phyloP scores from a whole-genome alignment of 371 early-diverging fungal genomes.

The Mucor indicus region DNA sequence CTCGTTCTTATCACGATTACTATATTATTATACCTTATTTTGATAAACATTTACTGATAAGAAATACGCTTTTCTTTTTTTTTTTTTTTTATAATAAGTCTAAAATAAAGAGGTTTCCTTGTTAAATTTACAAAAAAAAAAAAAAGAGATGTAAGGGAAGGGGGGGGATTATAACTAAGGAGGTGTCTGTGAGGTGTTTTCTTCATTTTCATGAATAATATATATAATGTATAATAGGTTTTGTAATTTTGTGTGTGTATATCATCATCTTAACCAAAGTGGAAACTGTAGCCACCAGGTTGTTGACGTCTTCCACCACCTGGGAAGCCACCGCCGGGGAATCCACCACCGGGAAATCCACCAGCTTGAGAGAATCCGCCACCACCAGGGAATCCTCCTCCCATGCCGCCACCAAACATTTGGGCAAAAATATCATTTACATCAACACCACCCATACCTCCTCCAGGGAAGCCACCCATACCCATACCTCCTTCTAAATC shows the following conservation, averaged over 20 bases:
- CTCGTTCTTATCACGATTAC: too few relatives aligned
- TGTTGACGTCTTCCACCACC: conserved; percentile 29
- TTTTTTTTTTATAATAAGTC: too few relatives aligned
- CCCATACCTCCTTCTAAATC: conserved; percentile 71
- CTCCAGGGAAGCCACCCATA: conserved; percentile 44
- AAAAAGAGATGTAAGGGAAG: too few relatives aligned
- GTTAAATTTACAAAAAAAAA: too few relatives aligned
- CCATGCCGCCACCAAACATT: conserved; percentile 57
- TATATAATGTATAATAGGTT: not conserved
- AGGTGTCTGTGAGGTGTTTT: too few relatives aligned
- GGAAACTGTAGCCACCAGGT: conserved; percentile 45
- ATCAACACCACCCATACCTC: conserved; percentile 40
- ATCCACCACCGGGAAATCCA: conserved; percentile 16
- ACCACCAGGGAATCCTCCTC: conserved; percentile 38
- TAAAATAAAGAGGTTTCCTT: too few relatives aligned
- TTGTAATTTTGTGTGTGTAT: not conserved
- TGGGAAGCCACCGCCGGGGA: conserved; percentile 18
- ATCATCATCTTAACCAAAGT: conserved; percentile 42
- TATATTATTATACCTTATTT: too few relatives aligned
- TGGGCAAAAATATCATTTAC: conserved; percentile 64
- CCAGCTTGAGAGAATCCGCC: conserved; percentile 38
- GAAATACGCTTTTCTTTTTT: too few relatives aligned
- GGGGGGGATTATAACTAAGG: too few relatives aligned
- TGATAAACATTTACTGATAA: too few relatives aligned
- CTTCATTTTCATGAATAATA: too few relatives aligned